Conservation (phyloP, 2,329 filamentous ascomycete genomes). For the Epichloe amarillans region DNA sequence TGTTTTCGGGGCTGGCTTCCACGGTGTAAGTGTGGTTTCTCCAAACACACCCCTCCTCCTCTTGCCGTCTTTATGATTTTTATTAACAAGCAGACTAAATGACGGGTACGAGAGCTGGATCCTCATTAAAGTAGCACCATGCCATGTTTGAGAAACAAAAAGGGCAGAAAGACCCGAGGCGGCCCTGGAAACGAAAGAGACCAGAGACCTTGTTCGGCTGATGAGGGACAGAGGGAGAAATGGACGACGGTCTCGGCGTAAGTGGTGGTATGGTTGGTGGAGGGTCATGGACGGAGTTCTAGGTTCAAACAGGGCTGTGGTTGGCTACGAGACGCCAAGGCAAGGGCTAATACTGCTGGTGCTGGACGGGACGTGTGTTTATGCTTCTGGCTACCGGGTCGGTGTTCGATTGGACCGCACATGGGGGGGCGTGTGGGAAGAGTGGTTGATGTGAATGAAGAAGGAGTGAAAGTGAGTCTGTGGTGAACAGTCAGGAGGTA, state of each 20-base stretch:
- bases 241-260: slow-evolving; percentile 11
- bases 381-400: slow-evolving; percentile 6
- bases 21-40: slow-evolving; percentile 5
- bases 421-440: slow-evolving; percentile 3
- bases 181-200: slow-evolving; percentile 7
- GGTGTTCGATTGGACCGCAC: slow-evolving; percentile 4
- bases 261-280: slow-evolving; percentile 8
- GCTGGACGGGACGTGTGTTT: slow-evolving; percentile 8
- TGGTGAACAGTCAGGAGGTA: not conserved
- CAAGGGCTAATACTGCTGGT: slow-evolving; percentile 7
- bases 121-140: slow-evolving; percentile 12
- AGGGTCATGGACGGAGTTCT: slow-evolving; percentile 10
- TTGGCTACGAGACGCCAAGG: slow-evolving; percentile 9
- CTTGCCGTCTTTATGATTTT: not conserved
- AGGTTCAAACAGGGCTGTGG: slow-evolving; percentile 11
- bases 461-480: slow-evolving; percentile 6
- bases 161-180: slow-evolving; percentile 5
- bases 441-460: slow-evolving; percentile 4
- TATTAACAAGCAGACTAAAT: not conserved
- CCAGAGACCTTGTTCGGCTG: slow-evolving; percentile 10
- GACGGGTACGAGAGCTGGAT: slow-evolving; percentile 1
- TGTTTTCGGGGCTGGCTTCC: not conserved
- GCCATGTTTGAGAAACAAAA: slow-evolving; percentile 14
- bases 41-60: slow-evolving; percentile 4
- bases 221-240: slow-evolving; percentile 9